Evolutionary conservation across 2,329 filamentous ascomycete genomes (phyloP).

Genomic region (Herpotrichia juniperi): DNA sequence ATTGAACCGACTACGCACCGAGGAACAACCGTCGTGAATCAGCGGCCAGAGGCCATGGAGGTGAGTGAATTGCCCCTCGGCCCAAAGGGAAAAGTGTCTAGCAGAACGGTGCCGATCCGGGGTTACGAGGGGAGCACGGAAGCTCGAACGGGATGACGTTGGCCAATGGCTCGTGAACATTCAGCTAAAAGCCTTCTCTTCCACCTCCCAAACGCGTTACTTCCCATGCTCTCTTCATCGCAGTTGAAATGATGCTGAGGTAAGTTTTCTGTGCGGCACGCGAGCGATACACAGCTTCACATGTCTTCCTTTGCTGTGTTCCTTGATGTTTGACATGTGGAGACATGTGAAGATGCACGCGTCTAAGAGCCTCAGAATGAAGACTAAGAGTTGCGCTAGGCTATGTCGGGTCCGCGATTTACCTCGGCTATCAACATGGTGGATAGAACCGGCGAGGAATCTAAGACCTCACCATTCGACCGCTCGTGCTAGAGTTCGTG

Average conservation of each 20-base stretch:
- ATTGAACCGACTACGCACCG: conserved; percentile 41
- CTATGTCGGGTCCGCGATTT: conserved; percentile 2
- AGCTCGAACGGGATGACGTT: conserved; percentile 40
- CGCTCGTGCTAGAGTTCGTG: background rate
- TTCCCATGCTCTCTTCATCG: background rate
- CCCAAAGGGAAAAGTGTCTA: conserved; percentile 35
- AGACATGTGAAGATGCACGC: conserved; percentile 39
- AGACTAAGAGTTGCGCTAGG: background rate
- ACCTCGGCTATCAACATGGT: conserved; percentile 7
- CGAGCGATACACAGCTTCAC: conserved; percentile 34
- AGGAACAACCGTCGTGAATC: conserved; percentile 28
- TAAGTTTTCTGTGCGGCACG: conserved; percentile 18
- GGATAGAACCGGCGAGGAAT: background rate
- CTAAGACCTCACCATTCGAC: background rate
- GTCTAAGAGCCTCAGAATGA: conserved; percentile 9
- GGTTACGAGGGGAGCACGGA: conserved; percentile 21
- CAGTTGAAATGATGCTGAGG: background rate
- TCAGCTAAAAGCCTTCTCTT: background rate
- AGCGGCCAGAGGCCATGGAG: conserved; percentile 13
- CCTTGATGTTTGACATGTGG: conserved; percentile 8
- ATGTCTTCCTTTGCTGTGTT: conserved; percentile 24
- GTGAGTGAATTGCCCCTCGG: conserved; percentile 32
- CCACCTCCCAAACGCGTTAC: background rate
- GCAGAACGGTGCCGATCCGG: conserved; percentile 27
- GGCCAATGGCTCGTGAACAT: conserved; percentile 36